phyloP scores from a whole-genome alignment of 257 asterid genomes.

The Scutellaria minor region DNA sequence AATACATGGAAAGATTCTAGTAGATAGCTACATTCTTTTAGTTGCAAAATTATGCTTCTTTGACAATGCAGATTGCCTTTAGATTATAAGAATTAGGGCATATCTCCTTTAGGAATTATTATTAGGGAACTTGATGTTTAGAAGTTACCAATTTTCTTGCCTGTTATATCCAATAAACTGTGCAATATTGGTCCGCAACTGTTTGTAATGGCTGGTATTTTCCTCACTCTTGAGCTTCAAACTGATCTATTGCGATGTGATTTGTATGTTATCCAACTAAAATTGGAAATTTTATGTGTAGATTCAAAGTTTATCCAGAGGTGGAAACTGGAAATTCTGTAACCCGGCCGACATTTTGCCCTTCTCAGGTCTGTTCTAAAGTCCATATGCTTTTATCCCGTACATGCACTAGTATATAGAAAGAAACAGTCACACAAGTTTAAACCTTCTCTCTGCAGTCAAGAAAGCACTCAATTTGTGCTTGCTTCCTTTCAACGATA shows the following conservation, averaged over 20 bases:
- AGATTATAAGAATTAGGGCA: background rate
- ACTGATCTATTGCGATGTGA: background rate
- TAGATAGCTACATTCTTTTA: background rate
- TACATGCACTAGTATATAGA: background rate
- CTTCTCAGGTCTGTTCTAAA: slow-evolving; percentile 72
- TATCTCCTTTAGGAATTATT: slow-evolving; percentile 1
- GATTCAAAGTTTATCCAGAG: slow-evolving; percentile 92
- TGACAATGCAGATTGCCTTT: background rate
- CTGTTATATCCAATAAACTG: background rate
- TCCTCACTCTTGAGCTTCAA: slow-evolving; percentile 17
- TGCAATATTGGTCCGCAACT: slow-evolving; percentile 2
- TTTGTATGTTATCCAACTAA: slow-evolving; percentile 34
- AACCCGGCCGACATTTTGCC: slow-evolving; percentile 80
- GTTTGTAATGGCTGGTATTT: slow-evolving; percentile 3
- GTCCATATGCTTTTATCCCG: slow-evolving; percentile 1
- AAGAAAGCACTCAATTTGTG: slow-evolving; percentile 13
- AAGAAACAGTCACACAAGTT: background rate
- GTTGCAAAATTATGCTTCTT: slow-evolving; percentile 24
- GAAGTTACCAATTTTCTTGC: background rate
- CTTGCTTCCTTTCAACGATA: slow-evolving; percentile 16
- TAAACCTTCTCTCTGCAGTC: slow-evolving; percentile 6
- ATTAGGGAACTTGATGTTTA: slow-evolving; percentile 26
- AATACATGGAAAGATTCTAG: background rate
- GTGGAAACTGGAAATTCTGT: slow-evolving; percentile 85
- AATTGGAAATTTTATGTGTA: slow-evolving; percentile 38